Base-by-base conservation (phyloP, 768 basidiomycete genomes). In the Leccinum truebloodii region DNA sequence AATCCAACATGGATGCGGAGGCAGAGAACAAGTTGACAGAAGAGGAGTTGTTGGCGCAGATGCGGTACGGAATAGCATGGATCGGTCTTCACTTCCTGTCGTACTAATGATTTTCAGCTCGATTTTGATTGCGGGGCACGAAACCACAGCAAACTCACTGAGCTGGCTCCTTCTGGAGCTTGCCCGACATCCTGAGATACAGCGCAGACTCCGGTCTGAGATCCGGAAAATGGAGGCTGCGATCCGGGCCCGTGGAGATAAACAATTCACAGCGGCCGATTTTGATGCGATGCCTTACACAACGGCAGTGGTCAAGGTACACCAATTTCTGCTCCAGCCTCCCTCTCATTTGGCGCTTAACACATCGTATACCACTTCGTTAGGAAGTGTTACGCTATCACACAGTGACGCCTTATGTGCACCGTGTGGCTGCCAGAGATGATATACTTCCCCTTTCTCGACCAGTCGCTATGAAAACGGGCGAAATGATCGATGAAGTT, bases 141-240 rank as follows among this genome's bases (percentile, higher is more conserved):
- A 87, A 69, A 88, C 87, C 3, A 85, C 82, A 51, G 81, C 87
- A 4, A 84, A 79, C 39, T 78, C 81, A 2, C 55, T 87, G 34
- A 78, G 79, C 57, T 92, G 87, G 86, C 78, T 83, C 8, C 72
- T 92, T 9, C 76, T 86, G 55, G 85, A 87, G 64, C 78, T 94
- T 4, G 81, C 86, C 3, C 80, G 77, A 46, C 74, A 85, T 61
- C 85, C 82, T 0, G 76, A 83, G 20, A 71, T 85, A 3, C 90
- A 94, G 67, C 71, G 73, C 3, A 80, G 78, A 59, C 81, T 93
- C 22, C 83, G 91, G 14, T 75, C 18, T 2, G 69, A 69, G 53
- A 63, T 68, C 50, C 57, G 66, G 41, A 20, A 24, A 13, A 58
- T 13, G 1, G 63, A 61, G 34, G 63, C 58, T 18, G 50, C 24